Conservation (phyloP, 2,329 filamentous ascomycete genomes). For the Pezicula neosporulosa region DNA sequence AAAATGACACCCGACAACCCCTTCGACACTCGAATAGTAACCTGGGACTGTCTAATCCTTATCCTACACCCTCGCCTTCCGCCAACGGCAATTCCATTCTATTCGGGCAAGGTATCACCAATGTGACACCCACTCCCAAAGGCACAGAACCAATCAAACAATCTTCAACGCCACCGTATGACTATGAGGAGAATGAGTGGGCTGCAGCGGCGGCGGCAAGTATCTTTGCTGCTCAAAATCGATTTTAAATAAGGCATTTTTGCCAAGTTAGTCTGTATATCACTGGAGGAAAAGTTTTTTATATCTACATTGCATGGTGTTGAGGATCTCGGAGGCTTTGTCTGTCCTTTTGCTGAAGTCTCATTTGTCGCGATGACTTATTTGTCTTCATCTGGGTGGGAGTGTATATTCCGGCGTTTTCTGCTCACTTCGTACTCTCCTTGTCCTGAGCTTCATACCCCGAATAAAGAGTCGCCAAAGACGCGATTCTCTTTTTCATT, state of each 20-base stretch:
- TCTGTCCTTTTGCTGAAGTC: conserved; percentile 16
- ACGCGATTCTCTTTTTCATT: conserved; percentile 12
- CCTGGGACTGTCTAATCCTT: conserved; percentile 56
- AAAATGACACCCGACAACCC: conserved; percentile 39
- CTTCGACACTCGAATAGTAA: conserved; percentile 64
- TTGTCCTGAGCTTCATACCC: conserved; percentile 22
- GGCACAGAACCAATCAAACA: conserved; percentile 54
- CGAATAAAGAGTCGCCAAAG: conserved; percentile 13
- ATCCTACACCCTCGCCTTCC: conserved; percentile 69
- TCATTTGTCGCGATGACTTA: conserved; percentile 18
- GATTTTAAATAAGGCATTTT: conserved; percentile 39
- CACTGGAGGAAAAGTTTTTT: conserved; percentile 27
- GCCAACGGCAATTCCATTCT: conserved; percentile 76
- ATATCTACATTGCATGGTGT: conserved; percentile 31
- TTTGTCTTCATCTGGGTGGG: conserved; percentile 10
- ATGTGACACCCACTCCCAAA: conserved; percentile 45
- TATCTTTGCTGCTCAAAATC: conserved; percentile 70
- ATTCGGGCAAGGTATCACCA: conserved; percentile 56
- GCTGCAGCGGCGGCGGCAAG: conserved; percentile 77
- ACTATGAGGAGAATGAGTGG: conserved; percentile 93
- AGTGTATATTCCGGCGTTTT: conserved; percentile 20
- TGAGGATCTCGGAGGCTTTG: conserved; percentile 18
- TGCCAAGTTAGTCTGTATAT: conserved; percentile 23
- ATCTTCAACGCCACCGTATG: conserved; percentile 94
- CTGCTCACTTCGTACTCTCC: conserved; percentile 15